phyloP scores from a whole-genome alignment of 257 asterid genomes.

The Penstemon newberryi region DNA sequence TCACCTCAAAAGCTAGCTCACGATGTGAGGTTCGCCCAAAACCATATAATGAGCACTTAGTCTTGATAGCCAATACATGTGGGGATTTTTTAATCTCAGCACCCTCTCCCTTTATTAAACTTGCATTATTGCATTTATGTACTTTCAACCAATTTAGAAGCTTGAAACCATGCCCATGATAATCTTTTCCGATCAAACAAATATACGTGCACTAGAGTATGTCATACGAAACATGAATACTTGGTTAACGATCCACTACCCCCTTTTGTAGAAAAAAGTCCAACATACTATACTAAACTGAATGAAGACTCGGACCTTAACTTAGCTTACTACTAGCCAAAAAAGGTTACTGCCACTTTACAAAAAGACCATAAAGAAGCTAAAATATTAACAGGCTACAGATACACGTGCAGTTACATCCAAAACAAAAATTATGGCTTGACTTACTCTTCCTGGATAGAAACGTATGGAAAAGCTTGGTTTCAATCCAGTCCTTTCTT shows the following conservation, averaged over 20 bases:
- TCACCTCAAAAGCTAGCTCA: too few relatives aligned
- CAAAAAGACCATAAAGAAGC: neutral
- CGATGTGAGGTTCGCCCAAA: too few relatives aligned
- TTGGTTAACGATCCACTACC: neutral
- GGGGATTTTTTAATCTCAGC: too few relatives aligned
- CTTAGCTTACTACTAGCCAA: neutral
- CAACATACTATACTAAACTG: neutral
- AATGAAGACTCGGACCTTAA: neutral
- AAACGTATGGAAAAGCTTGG: constrained; percentile 58
- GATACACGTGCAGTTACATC: neutral
- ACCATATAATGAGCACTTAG: too few relatives aligned
- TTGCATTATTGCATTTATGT: too few relatives aligned
- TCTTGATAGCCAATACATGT: too few relatives aligned
- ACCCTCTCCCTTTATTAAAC: too few relatives aligned
- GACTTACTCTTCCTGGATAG: constrained; percentile 90
- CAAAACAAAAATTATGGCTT: neutral
- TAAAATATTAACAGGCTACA: neutral
- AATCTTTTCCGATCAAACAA: neutral
- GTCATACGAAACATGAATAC: neutral
- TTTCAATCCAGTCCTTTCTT: constrained; percentile 70
- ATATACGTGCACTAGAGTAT: neutral
- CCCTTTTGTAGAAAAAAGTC: neutral
- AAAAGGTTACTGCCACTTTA: neutral
- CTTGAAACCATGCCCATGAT: neutral
- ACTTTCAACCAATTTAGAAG: too few relatives aligned